Conservation (phyloP, 108 stramenopile species). For the Stephanodiscus minutulus region DNA sequence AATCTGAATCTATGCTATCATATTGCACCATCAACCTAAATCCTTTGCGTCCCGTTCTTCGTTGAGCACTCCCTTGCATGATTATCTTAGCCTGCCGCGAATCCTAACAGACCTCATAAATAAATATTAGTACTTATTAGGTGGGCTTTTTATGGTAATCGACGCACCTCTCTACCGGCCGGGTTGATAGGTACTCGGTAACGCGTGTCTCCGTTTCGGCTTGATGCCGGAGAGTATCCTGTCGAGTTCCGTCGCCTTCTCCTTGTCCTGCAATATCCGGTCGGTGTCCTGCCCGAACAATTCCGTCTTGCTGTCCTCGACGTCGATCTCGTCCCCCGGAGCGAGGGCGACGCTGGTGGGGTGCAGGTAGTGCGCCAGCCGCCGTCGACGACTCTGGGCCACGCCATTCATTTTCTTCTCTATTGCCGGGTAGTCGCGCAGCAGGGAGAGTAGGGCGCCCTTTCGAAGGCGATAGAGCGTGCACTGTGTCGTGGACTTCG, state of each 20-base stretch:
- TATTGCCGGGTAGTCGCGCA: constrained; percentile 55
- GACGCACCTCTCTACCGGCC: neutral
- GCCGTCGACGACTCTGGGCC: constrained; percentile 42
- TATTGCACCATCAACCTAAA: too few relatives aligned
- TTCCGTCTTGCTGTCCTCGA: constrained; percentile 54
- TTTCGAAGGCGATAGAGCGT: constrained; percentile 52
- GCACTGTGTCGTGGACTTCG: constrained; percentile 59
- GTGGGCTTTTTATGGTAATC: constrained; percentile 1
- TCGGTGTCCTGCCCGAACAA: constrained; percentile 48
- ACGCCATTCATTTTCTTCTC: constrained; percentile 51
- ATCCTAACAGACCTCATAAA: too few relatives aligned
- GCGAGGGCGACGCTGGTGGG: constrained; percentile 26
- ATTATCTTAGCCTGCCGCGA: too few relatives aligned
- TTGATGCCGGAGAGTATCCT: constrained; percentile 29
- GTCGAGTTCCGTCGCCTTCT: constrained; percentile 23
- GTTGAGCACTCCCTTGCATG: too few relatives aligned
- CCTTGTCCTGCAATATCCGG: constrained; percentile 34
- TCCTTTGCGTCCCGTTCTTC: too few relatives aligned
- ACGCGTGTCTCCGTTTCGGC: constrained; percentile 4
- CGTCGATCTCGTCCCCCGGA: constrained; percentile 51
- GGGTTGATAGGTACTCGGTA: too few relatives aligned
- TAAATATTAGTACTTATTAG: too few relatives aligned
- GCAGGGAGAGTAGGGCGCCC: constrained; percentile 25
- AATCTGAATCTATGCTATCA: too few relatives aligned
- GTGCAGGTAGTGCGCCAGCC: constrained; percentile 46